Percentiles rank a stretch among this genome's conserved stretches.
Evolutionary conservation across 1,284 basidiomycete genomes (phyloP).

Genomic region (Trametes pubescens): DNA sequence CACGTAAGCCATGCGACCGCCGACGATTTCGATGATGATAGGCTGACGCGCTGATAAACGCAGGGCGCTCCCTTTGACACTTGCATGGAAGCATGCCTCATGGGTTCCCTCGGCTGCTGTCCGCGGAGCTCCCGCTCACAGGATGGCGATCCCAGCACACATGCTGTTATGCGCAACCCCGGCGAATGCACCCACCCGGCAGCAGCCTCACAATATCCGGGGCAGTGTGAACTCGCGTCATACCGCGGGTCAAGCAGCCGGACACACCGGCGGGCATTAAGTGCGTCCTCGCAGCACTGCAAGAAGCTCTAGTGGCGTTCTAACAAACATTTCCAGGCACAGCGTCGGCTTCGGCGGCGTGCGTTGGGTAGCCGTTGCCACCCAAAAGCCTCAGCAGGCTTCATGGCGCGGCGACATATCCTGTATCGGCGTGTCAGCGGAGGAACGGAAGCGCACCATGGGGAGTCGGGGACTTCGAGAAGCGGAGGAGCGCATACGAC

Average conservation of each 20-base stretch:
- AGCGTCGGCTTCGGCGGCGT: not conserved
- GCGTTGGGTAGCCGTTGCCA: too few species aligned
- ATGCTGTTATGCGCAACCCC: not conserved
- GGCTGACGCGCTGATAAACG: not conserved
- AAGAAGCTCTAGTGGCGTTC: not conserved
- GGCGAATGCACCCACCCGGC: not conserved
- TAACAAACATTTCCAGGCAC: not conserved
- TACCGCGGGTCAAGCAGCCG: not conserved
- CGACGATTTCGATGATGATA: not conserved
- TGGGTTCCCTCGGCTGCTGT: not conserved
- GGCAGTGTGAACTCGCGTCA: not conserved
- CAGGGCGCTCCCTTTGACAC: constrained; percentile 1
- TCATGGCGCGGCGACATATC: not conserved
- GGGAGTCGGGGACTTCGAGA: not conserved
- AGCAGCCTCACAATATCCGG: not conserved
- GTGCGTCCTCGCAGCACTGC: not conserved
- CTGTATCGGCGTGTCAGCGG: not conserved
- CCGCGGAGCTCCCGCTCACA: not conserved
- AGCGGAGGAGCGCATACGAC: not conserved
- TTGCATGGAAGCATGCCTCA: constrained; percentile 4
- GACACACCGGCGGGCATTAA: not conserved
- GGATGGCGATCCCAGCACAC: too few species aligned
- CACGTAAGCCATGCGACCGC: not conserved
- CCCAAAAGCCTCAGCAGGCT: not conserved
- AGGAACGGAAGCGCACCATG: not conserved